A percentile compares a stretch with the other conserved stretches of the same genome.
Conservation (phyloP, 2,329 filamentous ascomycete species). For the Phyllosticta citriasiana region DNA sequence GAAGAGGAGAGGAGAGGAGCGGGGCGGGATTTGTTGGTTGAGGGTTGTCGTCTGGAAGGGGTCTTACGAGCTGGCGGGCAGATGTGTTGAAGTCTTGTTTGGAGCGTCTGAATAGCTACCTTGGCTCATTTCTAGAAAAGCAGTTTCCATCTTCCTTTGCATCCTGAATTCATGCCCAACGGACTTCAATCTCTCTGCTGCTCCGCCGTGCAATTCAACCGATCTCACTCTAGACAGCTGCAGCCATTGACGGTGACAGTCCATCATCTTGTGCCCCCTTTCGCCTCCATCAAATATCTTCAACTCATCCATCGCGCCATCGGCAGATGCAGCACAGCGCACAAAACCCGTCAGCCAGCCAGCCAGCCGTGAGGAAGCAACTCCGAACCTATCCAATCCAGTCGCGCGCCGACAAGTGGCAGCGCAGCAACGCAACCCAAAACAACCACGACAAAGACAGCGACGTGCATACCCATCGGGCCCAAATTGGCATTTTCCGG, state of each 20-base stretch:
- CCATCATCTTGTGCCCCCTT: too few relatives aligned
- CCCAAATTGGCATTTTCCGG: not conserved
- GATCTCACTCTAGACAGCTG: not conserved
- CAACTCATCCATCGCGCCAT: not conserved
- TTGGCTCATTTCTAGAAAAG: too few relatives aligned
- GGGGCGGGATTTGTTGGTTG: not conserved
- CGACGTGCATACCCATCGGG: not conserved
- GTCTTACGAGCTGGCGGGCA: not conserved
- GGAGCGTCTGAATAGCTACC: too few relatives aligned
- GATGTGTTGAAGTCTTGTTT: too few relatives aligned
- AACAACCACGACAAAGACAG: not conserved
- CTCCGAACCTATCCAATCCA: not conserved
- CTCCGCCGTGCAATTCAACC: not conserved
- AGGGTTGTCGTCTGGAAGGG: not conserved
- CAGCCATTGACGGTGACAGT: too few relatives aligned
- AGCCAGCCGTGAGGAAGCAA: not conserved
- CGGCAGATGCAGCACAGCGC: not conserved
- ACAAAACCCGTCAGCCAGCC: not conserved
- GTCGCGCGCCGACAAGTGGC: not conserved
- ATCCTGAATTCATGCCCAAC: too few relatives aligned
- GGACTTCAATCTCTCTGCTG: not conserved
- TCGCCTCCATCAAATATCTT: not conserved
- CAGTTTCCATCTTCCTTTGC: too few relatives aligned
- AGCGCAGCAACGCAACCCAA: not conserved
- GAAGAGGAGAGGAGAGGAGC: not conserved